Evolutionary conservation across 257 asterid species (phyloP).

Genomic region (Fraxinus americana): DNA sequence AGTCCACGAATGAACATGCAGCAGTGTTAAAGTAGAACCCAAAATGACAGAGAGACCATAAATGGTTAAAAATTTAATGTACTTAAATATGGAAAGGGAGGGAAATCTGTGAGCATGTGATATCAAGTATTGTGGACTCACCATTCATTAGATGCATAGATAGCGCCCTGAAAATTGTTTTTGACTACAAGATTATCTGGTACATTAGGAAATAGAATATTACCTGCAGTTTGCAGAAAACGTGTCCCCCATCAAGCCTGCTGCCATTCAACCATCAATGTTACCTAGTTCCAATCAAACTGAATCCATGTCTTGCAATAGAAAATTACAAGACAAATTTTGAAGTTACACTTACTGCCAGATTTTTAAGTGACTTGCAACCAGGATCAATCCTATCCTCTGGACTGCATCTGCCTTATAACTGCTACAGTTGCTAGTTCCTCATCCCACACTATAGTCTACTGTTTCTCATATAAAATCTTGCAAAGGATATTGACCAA

Average conservation of each 20-base stretch:
- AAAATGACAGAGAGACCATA: not conserved
- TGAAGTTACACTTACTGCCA: slow-evolving; percentile 16
- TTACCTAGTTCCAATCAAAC: not conserved
- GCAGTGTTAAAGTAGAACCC: not conserved
- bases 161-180: not conserved
- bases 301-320: not conserved
- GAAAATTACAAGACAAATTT: not conserved
- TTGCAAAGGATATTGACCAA: slow-evolving; percentile 28
- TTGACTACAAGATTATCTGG: not conserved
- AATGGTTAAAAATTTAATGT: not conserved
- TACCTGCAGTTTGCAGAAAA: not conserved
- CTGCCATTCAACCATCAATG: not conserved
- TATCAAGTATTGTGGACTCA: not conserved
- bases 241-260: too few species aligned
- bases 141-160: not conserved
- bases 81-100: not conserved
- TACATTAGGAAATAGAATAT: not conserved
- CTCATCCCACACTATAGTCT: slow-evolving; percentile 21
- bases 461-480: slow-evolving; percentile 26
- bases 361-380: slow-evolving; percentile 2
- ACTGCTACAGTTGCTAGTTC: slow-evolving; percentile 21
- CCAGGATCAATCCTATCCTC: slow-evolving; percentile 10
- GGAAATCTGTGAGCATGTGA: not conserved
- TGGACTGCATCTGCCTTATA: slow-evolving; percentile 15
- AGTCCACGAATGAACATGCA: not conserved